These are phyloP conservation scores for Ophiosphaerella narmari DNA, from an alignment of 2,329 filamentous ascomycete genomes.

Conservation along the genomic window DNA sequence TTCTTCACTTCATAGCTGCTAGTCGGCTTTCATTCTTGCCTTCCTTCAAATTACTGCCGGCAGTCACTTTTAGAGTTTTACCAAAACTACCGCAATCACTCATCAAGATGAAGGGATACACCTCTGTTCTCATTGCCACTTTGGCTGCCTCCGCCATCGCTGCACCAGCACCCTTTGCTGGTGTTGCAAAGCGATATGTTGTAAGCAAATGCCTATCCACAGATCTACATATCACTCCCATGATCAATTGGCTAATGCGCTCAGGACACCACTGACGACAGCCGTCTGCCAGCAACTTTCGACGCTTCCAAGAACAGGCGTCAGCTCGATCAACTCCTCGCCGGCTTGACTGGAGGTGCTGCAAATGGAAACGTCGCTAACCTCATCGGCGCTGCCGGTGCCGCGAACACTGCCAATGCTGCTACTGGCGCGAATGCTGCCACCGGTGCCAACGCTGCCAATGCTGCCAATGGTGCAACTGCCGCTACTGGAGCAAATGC, in stretches of 20 bases:
- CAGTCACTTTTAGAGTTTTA: constrained; percentile 20
- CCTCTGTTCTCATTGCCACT: constrained; percentile 30
- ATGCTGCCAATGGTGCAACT: not conserved
- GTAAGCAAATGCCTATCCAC: constrained; percentile 15
- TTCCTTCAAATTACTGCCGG: constrained; percentile 29
- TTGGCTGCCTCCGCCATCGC: constrained; percentile 32
- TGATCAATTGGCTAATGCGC: not conserved
- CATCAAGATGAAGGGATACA: constrained; percentile 36
- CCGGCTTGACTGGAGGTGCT: constrained; percentile 9
- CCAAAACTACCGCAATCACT: not conserved
- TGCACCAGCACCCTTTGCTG: constrained; percentile 27
- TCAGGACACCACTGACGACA: constrained; percentile 19
- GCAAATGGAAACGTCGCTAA: constrained; percentile 5
- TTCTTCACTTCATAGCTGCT: constrained; percentile 25
- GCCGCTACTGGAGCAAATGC: not conserved
- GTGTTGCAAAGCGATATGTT: constrained; percentile 29
- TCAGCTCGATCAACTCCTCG: constrained; percentile 33
- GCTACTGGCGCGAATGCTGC: not conserved
- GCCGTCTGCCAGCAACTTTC: constrained; percentile 31
- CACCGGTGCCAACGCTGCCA: not conserved
- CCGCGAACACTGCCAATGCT: not conserved
- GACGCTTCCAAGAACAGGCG: constrained; percentile 28
- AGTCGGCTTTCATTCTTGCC: constrained; percentile 25
- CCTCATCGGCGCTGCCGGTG: constrained; percentile 1
- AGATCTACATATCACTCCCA: not conserved